Base-by-base conservation (phyloP, 495 filamentous ascomycete genomes). In the Aspergillus leporis region DNA sequence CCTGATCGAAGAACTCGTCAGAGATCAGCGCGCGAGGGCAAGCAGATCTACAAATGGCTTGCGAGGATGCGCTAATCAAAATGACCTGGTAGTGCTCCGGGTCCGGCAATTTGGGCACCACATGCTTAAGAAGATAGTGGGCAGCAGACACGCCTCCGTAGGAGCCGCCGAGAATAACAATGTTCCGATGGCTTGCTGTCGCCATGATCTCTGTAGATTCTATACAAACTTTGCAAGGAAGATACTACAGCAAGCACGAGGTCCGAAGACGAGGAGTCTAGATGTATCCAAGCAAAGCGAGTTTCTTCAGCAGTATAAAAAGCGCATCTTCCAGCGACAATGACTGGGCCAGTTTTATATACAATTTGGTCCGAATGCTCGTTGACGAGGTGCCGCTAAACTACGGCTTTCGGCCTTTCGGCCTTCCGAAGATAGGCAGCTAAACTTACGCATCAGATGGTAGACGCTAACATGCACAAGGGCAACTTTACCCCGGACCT, bases 81-180 rank as follows among this genome's bases (percentile, higher is more conserved):
- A 77, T 55, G 23, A 85, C 60, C 28, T 66, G 59, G 55, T 72
- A 74, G 4, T 59, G 10, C 0, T 60, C 21, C 49, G 62, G 53
- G 43, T 63, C 31, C 31, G 74, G 70, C 0, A 82, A 66, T 5
- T 59, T 38, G 13, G 81, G 79, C 14, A 83, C n/a, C 45, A 66
- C 70, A 66, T 82, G 78, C 60, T 80, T 81, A 61, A 84, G 78
- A 53, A 82, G 63, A 55, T 80, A 78, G 58, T 85, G 83, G 5
- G 81, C 77, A 8, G 70, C 74, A 5, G 78, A 78, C 13, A 82
- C 51, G 23, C 81, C 83, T 43, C 43, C 80, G 63, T 80, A 84
- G 43, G 81, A 84, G 32, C 73, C 81, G 22, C 82, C 83, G 30
- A 84, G 66, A 53, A 85, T 76, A 55, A 84, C 56, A 53, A 82